Base-by-base conservation (phyloP, 345 rosid genomes). In the Cardiospermum halicacabum region DNA sequence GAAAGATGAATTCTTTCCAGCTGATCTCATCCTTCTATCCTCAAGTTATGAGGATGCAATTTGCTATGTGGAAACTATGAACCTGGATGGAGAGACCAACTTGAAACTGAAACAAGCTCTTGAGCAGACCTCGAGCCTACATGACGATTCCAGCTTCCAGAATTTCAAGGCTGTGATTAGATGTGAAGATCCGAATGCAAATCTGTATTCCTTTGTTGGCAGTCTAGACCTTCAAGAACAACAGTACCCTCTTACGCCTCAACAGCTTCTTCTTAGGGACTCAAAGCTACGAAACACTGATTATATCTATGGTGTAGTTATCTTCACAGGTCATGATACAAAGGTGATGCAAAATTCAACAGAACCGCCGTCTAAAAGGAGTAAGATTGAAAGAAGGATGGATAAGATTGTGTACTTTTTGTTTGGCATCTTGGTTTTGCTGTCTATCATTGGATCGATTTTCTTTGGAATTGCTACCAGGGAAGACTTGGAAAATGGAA, bases 101-200 rank as follows among this genome's bases (percentile, higher is more conserved):
- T 75, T 94, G 82, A 94, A 91, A 72, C 76, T 84, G 53, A 88
- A 94, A 74, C 96, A 89, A 65, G 89, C 92, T 6, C 73, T 83
- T 7, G 89, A 91, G 27, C 73, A 73, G 31, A 91, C 97, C 31
- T 77, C 87, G 1, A 79, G 65, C 10, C 55, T 89, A 62, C 80
- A 78, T 0, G 96, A 89, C 32, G 95, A 91, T 50, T 82, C 92
- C 0, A 78, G 75, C 75, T 88, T 91, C 73, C 66, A 66, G 39
- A 71, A 84, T 24, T 87, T 91, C 63, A 90, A 74, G 76, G 90
- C 88, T 49, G 42, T 84, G 7, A 77, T 91, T 51, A 85, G 75
- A 73, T 94, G 99, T 54, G 99, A 94, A 81, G 99, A 94, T 62
- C 99, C 97, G 13, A 94, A 94, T 49, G 91, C 97, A 4, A 92